Conservation (phyloP, 352 stramenopile species). For the Blastocystis sp. region DNA sequence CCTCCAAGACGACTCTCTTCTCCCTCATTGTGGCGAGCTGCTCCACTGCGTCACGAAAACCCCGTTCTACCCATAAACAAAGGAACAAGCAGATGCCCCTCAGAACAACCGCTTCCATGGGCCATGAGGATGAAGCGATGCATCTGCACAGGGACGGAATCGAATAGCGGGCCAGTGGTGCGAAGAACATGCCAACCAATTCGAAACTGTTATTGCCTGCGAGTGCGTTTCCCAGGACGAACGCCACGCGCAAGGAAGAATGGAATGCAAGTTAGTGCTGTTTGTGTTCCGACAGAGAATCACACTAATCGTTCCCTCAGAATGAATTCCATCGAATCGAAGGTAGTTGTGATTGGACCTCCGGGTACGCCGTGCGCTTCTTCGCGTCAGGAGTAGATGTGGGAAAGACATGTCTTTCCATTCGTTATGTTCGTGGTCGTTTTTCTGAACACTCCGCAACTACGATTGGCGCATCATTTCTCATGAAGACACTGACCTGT, state of each 20-base stretch:
- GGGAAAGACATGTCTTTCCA: conserved; percentile 62
- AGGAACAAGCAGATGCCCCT: not conserved
- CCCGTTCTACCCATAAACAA: not conserved
- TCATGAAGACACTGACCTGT: conserved; percentile 69
- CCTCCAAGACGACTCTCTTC: not conserved
- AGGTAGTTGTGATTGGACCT: conserved; percentile 64
- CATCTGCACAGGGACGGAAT: not conserved
- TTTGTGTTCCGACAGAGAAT: not conserved
- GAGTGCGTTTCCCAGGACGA: not conserved
- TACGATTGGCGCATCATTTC: conserved; percentile 67
- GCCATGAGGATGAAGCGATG: not conserved
- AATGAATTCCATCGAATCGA: conserved; percentile 70
- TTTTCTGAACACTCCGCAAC: conserved; percentile 42
- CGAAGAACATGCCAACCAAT: not conserved
- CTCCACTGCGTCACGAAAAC: not conserved
- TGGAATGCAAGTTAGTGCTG: too few species aligned
- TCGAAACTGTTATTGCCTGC: not conserved
- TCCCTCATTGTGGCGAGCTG: not conserved
- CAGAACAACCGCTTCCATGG: not conserved
- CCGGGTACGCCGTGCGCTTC: conserved; percentile 4
- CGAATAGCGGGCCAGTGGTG: not conserved
- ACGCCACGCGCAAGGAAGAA: too few species aligned
- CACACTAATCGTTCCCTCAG: not conserved
- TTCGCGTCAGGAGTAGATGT: conserved; percentile 19
- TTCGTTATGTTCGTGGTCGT: conserved; percentile 53